phyloP scores from a whole-genome alignment of 306 rosid genomes.

The Casuarina glauca region DNA sequence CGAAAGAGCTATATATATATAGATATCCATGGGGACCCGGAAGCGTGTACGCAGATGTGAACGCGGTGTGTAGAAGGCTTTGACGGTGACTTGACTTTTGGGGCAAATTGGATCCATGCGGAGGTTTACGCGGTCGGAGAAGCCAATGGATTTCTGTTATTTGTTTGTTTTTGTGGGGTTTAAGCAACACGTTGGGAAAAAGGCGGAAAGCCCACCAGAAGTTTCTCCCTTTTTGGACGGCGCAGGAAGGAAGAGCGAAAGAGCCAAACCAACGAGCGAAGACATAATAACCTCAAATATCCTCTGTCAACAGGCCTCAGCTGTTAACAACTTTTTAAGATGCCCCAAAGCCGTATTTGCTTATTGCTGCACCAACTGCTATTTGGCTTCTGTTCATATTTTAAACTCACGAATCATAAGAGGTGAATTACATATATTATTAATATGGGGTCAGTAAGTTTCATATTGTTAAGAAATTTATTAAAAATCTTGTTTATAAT shows the following conservation, averaged over 20 bases:
- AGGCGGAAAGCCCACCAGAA: slow-evolving; percentile 13
- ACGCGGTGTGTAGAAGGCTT: slow-evolving; percentile 40
- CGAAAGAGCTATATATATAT: neutral
- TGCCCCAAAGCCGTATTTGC: too few relatives aligned
- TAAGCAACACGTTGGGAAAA: slow-evolving; percentile 18
- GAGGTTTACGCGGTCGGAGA: slow-evolving; percentile 42
- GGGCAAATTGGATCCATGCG: neutral
- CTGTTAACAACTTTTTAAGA: too few relatives aligned
- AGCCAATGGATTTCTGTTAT: slow-evolving; percentile 9
- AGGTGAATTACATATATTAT: too few relatives aligned
- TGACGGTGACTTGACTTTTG: slow-evolving; percentile 54
- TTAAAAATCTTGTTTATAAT: too few relatives aligned
- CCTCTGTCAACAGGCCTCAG: too few relatives aligned
- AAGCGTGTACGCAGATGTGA: slow-evolving; percentile 64
- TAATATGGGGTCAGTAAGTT: too few relatives aligned
- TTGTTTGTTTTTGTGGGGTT: neutral
- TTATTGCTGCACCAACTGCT: too few relatives aligned
- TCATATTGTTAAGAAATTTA: too few relatives aligned
- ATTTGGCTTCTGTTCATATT: too few relatives aligned
- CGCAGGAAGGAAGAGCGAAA: slow-evolving; percentile 1
- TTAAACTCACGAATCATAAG: too few relatives aligned
- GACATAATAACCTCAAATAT: too few relatives aligned
- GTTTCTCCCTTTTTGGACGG: slow-evolving; percentile 1
- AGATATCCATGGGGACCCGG: slow-evolving; percentile 3
- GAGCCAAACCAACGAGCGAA: neutral